A percentile compares a stretch with the other conserved stretches of the same genome.
phyloP scores from a whole-genome alignment of 768 basidiomycete species.

The Chalciporus pseudorubinellus region DNA sequence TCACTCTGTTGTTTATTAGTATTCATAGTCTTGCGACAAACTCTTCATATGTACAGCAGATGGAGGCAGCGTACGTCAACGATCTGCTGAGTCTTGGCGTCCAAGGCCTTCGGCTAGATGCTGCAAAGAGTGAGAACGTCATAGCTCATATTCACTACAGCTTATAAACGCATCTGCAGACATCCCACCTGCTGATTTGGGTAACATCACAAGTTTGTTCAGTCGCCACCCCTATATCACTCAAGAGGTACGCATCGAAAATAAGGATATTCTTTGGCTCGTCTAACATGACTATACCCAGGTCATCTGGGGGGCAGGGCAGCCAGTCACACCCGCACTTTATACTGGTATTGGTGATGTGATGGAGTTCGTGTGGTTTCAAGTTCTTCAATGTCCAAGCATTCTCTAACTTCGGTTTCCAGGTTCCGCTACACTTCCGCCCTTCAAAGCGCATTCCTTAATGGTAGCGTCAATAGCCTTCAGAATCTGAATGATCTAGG shows the following conservation, averaged over 20 bases:
- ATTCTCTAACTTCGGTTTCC: neutral
- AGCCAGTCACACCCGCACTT: constrained; percentile 53
- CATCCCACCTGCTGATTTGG: constrained; percentile 48
- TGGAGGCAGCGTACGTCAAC: constrained; percentile 56
- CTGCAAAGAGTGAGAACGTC: constrained; percentile 52
- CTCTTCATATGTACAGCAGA: constrained; percentile 54
- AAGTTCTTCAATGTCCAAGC: too few relatives aligned
- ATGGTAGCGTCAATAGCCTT: neutral
- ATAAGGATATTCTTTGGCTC: too few relatives aligned
- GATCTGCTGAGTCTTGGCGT: constrained; percentile 61
- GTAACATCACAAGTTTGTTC: constrained; percentile 50
- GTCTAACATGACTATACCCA: neutral
- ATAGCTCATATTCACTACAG: constrained; percentile 29
- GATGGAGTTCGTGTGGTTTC: constrained; percentile 46
- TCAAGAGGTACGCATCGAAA: constrained; percentile 43
- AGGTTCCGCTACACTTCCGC: constrained; percentile 60
- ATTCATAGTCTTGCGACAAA: constrained; percentile 56
- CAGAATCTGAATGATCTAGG: neutral
- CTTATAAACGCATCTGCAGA: neutral
- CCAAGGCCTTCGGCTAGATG: constrained; percentile 62
- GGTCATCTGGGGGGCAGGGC: constrained; percentile 40
- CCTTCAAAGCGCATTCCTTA: constrained; percentile 23
- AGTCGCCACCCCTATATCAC: constrained; percentile 51
- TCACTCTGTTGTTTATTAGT: neutral
- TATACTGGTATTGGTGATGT: constrained; percentile 61